A percentile compares a stretch with the other conserved stretches of the same genome.
Evolutionary conservation across 2,329 filamentous ascomycete genomes (phyloP).

Genomic region (Sphaerulina vaccinii): DNA sequence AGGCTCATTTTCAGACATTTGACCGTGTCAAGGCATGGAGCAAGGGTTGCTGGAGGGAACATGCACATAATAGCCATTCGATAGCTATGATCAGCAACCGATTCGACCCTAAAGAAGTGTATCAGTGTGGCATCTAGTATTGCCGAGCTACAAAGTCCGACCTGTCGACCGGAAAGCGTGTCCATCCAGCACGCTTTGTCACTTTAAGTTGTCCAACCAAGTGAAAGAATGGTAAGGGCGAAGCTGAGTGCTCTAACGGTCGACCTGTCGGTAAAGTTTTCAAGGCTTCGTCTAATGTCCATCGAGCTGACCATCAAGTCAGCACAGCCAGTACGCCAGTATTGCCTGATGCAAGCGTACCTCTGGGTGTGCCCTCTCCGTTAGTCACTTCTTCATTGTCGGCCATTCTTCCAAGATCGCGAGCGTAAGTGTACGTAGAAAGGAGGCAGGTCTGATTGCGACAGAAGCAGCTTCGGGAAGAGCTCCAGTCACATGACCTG

Average conservation of each 20-base stretch:
- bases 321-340: constrained; percentile 1
- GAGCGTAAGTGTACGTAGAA: constrained; percentile 3
- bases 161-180: constrained; percentile 12
- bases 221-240: constrained; percentile 15
- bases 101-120: constrained; percentile 11
- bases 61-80: constrained; percentile 16
- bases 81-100: constrained; percentile 18
- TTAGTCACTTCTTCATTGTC: constrained; percentile 4
- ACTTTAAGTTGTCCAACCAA: constrained; percentile 13
- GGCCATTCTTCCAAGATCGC: constrained; percentile 9
- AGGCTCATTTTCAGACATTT: constrained; percentile 16
- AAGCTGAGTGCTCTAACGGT: constrained; percentile 9
- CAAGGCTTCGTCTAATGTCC: constrained; percentile 8
- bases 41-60: constrained; percentile 7
- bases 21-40: constrained; percentile 12
- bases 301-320: constrained; percentile 7
- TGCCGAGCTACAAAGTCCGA: constrained; percentile 1
- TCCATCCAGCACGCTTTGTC: constrained; percentile 18
- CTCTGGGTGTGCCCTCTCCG: constrained; percentile 4
- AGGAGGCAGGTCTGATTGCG: constrained; percentile 4
- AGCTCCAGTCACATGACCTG: constrained; percentile 5
- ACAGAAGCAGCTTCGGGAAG: not conserved
- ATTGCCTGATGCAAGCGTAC: constrained; percentile 7
- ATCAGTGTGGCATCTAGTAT: constrained; percentile 3
- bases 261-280: constrained; percentile 1